phyloP scores from a whole-genome alignment of 352 stramenopile species.

The Phytophthora pini region DNA sequence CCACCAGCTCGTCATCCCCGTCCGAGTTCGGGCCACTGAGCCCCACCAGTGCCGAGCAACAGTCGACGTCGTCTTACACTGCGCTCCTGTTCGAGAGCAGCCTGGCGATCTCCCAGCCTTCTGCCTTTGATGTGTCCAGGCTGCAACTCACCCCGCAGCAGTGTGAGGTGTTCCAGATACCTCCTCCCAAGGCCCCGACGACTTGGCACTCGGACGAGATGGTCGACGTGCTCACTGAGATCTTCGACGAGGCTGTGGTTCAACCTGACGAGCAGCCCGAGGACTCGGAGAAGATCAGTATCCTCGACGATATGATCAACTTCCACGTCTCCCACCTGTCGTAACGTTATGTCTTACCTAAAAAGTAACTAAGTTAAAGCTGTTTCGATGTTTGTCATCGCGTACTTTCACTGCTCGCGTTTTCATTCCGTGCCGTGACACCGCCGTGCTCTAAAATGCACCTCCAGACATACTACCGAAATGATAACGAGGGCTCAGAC shows the following conservation, averaged over 20 bases:
- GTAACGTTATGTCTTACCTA: conserved; percentile 18
- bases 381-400: conserved; percentile 21
- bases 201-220: conserved; percentile 33
- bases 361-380: conserved; percentile 30
- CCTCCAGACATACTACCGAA: conserved; percentile 2
- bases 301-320: conserved; percentile 60
- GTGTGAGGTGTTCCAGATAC: conserved; percentile 10
- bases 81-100: conserved; percentile 28
- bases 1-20: conserved; percentile 7
- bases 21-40: conserved; percentile 22
- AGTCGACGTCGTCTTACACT: conserved; percentile 29
- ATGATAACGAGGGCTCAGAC: conserved; percentile 3
- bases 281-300: conserved; percentile 26
- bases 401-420: conserved; percentile 17
- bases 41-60: conserved; percentile 34
- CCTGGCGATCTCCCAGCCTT: conserved; percentile 21
- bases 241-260: conserved; percentile 44
- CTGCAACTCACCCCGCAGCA: conserved; percentile 17
- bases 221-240: conserved; percentile 39
- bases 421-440: conserved; percentile 23
- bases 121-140: conserved; percentile 22
- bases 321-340: conserved; percentile 52
- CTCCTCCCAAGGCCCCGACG: conserved; percentile 16
- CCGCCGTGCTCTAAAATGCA: conserved; percentile 10
- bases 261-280: conserved; percentile 19